Base-by-base conservation (phyloP, 495 filamentous ascomycete genomes). In the Penicillium salamii region DNA sequence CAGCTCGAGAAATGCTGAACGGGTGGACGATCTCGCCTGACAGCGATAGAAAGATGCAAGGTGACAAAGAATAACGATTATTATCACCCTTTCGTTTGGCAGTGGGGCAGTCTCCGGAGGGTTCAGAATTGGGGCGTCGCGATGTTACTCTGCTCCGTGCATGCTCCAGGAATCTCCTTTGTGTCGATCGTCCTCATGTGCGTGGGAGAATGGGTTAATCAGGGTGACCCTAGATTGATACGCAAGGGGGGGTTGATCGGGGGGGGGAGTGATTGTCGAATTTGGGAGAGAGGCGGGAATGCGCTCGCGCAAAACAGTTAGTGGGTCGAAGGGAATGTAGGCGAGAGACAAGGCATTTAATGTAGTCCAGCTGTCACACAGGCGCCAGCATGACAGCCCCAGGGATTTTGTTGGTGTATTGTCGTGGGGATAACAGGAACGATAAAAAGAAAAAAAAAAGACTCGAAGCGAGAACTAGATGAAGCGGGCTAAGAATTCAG, bases 61-160 rank as follows among this genome's bases (percentile, higher is more conserved):
- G 71, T 59, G 62, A 68, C 57, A 61, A 61, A 58, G 58, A 62
- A 63, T 63, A 43, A 60, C 35, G 49, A 58, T 50, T 46, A 55
- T 57, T 58, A 54, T 55, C 46, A 59, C 55, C 59, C 66, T 58
- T 65, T 68, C 60, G 63, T 72, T 69, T 70, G 38, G 54, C 32
- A 41, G 47, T 35, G 46, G 54, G 58, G 46, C 56, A 57, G 63
- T 46, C 55, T 58, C 61, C 57, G 65, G 58, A 55, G 60, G 36
- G 46, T 67, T 61, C 58, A 52, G 57, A 60, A 66, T 63, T 61
- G 57, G 44, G 54, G 51, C 61, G 62, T 60, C 57, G 64, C 62
- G 62, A 68, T 46, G 59, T 69, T 70, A 69, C 70, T 72, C 65
- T 63, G 60, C 72, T 71, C 70, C 68, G 71, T 73, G 70, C 72